phyloP scores from a whole-genome alignment of 108 stramenopile species.

The Aurantiochytrium sp. region DNA sequence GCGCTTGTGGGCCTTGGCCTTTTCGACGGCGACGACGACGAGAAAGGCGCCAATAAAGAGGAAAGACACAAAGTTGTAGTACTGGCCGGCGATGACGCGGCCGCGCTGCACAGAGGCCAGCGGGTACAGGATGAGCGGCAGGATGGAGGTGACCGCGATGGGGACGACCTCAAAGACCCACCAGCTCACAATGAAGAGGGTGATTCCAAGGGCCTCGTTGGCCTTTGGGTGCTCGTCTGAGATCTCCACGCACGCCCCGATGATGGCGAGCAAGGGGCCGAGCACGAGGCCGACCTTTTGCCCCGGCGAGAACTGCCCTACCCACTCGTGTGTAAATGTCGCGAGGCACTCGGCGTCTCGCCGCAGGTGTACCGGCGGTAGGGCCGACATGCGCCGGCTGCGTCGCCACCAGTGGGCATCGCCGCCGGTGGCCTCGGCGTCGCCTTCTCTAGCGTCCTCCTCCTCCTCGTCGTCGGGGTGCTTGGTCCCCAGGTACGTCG shows the following conservation, averaged over 20 bases:
- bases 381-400: too few relatives aligned
- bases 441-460: too few relatives aligned
- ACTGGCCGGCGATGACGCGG: neutral
- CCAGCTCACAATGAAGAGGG: neutral
- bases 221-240: neutral
- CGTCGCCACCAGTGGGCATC: too few relatives aligned
- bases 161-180: neutral
- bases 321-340: too few relatives aligned
- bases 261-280: neutral
- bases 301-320: neutral
- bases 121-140: neutral
- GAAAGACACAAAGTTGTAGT: neutral
- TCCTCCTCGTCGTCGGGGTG: too few relatives aligned
- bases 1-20: neutral
- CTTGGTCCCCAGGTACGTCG: too few relatives aligned
- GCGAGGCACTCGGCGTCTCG: too few relatives aligned
- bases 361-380: too few relatives aligned
- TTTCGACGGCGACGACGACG: neutral
- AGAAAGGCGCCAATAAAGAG: neutral
- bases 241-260: neutral
- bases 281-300: neutral
- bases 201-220: neutral
- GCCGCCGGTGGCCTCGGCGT: too few relatives aligned
- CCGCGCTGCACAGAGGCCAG: neutral
- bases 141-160: neutral